Percentiles rank a stretch among this genome's conserved stretches.
These are phyloP conservation scores for Poteriospumella lacustris DNA, from an alignment of 108 stramenopile species.

Conservation along the genomic window DNA sequence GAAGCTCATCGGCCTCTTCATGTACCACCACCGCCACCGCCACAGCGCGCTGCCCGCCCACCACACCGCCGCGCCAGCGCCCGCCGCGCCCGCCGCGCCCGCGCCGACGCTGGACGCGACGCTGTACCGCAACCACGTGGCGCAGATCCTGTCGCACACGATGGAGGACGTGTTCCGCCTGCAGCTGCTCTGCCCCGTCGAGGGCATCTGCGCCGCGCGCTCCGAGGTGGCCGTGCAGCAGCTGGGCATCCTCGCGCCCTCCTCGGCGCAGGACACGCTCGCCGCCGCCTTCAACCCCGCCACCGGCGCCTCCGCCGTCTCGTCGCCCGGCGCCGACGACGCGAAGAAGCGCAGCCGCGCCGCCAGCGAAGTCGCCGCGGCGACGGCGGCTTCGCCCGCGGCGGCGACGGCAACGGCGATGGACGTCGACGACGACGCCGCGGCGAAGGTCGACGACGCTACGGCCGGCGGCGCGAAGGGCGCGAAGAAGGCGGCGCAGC, in stretches of 20 bases:
- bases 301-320: not conserved
- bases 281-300: not conserved
- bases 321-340: not conserved
- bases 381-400: not conserved
- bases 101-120: not conserved
- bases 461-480: not conserved
- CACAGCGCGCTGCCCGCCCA: not conserved
- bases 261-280: not conserved
- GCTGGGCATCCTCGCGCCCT: not conserved
- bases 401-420: not conserved
- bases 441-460: not conserved
- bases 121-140: conserved; percentile 12
- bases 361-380: not conserved
- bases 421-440: not conserved
- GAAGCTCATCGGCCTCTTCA: conserved; percentile 20
- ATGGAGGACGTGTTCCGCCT: conserved; percentile 27
- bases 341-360: not conserved
- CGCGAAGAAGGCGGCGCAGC: not conserved
- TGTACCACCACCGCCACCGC: conserved; percentile 18
- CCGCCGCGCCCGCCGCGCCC: not conserved
- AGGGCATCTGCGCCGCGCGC: not conserved
- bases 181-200: not conserved
- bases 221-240: not conserved
- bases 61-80: not conserved
- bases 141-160: conserved; percentile 21